Evolutionary conservation across 805 yeast species (phyloP), one percentile per base, ranked within the genome.

Genomic region (Yamadazyma insecticola): DNA sequence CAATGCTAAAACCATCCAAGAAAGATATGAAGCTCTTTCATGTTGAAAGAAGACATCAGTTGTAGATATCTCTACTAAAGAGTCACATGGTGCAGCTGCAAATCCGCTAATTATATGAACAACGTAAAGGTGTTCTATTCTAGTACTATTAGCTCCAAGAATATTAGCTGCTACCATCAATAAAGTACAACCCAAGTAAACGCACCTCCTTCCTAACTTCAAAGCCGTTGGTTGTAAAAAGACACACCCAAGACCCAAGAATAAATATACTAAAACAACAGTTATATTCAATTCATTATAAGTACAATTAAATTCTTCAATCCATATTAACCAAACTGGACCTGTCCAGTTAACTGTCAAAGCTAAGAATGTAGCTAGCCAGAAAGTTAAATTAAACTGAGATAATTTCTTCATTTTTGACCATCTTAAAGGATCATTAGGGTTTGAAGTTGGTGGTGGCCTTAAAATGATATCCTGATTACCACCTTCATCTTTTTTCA

Each of bases 31-130:
- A 28, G 58, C 66, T 47, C 60, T 53, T 47, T 53, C 60, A 42
- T 68, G 74, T 31, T 63, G 63, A 45, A 65, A 69, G 43, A 67
- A 68, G 2, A 70, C 61, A 30, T 63, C 62, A 17, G 70, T 60
- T 16, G 71, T 50, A 13, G 70, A 57, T 6, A 67, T 54, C 35
- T 65, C 74, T 9, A 67, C 71, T 43, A 69, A 63, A 4, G 74
- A 67, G 39, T 67, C 71, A 8, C 63, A 59, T 3, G 70, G 63
- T 14, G 72, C 61, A 12, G 63, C 64, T 3, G 60, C 54, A 32
- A 55, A 50, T 1, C 67, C 67, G 2, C 39, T 24, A 11, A 60
- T 24, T 19, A 50, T 38, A 20, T 47, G 44, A 11, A 39, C 41
- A 1, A 44, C 59, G 28, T 48, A 53, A 13, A 57, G 23, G 19